Evolutionary conservation across 2,329 filamentous ascomycete species (phyloP), one percentile per base, ranked within the genome.

Genomic region (Fusarium luffae): DNA sequence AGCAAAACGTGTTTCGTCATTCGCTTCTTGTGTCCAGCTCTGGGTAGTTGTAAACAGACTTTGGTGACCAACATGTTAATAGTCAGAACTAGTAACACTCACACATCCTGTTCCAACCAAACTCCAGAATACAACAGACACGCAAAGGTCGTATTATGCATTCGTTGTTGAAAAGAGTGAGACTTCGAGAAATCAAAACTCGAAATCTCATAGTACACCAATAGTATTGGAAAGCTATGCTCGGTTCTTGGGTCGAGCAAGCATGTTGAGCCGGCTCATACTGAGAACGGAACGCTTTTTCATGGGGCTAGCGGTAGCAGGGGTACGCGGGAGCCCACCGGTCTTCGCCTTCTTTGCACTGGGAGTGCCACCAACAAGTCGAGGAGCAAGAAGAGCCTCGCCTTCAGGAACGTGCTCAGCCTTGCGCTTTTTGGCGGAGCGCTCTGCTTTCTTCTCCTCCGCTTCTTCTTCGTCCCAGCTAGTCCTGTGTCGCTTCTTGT

Each of bases 401-500:
- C 85, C 85, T 68, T 88, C 85, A 0, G 82, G 80, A 0, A 83
- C 82, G 19, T 80, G 73, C 49, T 83, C 80, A 43, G 83, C 81
- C 79, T 85, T 88, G 41, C 83, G 83, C 80, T 89, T 90, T 84
- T 91, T 91, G 27, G 83, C 80, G 3, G 84, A 85, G 16, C 86
- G 84, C 61, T 84, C 80, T 4, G 76, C 78, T 4, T 80, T 83
- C 64, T 85, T 82, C 47, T 82, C 77, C 52, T 85, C 84, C 0
- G 83, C 83, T 34, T 87, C 85, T 55, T 89, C 87, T 57, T 87
- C 86, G 43, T 88, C 87, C 49, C 83, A 84, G 54, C 79, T 85
- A 18, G 85, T 84, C n/a, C 89, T 84, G 71, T 86, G 84, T 27
- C 89, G 86, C 79, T 90, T 91, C 83, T 91, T 91, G 80, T 88